phyloP scores from a whole-genome alignment of 2,329 filamentous ascomycete genomes.

The Hymenoscyphus infarciens region DNA sequence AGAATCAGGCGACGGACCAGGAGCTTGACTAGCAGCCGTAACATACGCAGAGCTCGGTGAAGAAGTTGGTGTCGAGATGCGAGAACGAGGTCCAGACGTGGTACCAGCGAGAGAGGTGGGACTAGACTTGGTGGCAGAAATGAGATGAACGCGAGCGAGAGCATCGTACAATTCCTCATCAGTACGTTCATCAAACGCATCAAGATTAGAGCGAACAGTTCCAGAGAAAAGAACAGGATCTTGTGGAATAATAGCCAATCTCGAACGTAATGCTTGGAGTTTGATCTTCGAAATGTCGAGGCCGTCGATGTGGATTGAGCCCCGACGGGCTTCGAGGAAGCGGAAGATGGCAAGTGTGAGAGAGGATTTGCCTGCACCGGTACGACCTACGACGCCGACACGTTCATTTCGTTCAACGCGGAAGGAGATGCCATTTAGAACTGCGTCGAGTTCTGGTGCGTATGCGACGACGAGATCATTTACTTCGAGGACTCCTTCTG shows the following conservation, averaged over 20 bases:
- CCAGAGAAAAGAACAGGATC: slow-evolving; percentile 81
- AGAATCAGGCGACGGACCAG: too few relatives aligned
- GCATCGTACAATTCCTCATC: slow-evolving; percentile 68
- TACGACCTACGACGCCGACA: slow-evolving; percentile 75
- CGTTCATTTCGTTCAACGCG: slow-evolving; percentile 63
- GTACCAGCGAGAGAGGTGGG: too few relatives aligned
- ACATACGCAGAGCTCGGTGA: slow-evolving; percentile 19
- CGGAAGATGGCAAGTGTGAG: slow-evolving; percentile 76
- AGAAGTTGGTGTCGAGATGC: slow-evolving; percentile 1
- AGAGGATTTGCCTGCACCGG: slow-evolving; percentile 93
- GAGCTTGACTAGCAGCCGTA: slow-evolving; percentile 7
- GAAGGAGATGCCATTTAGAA: slow-evolving; percentile 68
- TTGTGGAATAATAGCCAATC: slow-evolving; percentile 77
- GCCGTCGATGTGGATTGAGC: slow-evolving; percentile 67
- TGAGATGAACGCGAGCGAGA: slow-evolving; percentile 65
- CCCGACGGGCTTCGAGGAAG: slow-evolving; percentile 66
- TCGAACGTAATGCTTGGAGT: slow-evolving; percentile 66
- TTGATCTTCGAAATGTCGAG: slow-evolving; percentile 70
- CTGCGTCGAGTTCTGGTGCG: slow-evolving; percentile 65
- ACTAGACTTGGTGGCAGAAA: slow-evolving; percentile 10
- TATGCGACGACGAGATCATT: slow-evolving; percentile 69
- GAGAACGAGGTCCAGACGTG: too few relatives aligned
- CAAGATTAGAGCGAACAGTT: slow-evolving; percentile 71
- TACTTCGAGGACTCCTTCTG: slow-evolving; percentile 69
- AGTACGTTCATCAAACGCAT: slow-evolving; percentile 68